phyloP scores from a whole-genome alignment of 495 filamentous ascomycete species.

The Aspergillus diversus region DNA sequence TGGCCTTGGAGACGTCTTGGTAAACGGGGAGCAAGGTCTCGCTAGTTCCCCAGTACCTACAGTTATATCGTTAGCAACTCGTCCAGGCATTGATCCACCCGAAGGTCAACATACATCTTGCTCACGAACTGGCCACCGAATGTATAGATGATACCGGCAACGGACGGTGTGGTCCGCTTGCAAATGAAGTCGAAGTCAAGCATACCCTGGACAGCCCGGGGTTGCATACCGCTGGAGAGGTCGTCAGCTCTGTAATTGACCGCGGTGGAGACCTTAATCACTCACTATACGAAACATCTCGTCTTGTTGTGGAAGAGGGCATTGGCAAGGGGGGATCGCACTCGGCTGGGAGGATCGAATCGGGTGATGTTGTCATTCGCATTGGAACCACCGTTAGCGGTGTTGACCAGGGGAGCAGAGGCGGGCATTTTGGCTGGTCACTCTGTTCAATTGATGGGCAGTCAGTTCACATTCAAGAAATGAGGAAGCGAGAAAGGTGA shows the following conservation, averaged over 20 bases:
- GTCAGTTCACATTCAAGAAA: neutral
- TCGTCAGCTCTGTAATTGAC: constrained; percentile 23
- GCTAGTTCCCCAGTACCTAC: constrained; percentile 96
- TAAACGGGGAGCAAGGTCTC: constrained; percentile 99
- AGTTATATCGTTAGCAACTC: constrained; percentile 5
- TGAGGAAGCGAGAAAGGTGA: constrained; percentile 6
- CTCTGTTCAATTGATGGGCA: constrained; percentile 21
- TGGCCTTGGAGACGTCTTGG: constrained; percentile 90
- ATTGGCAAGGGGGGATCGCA: constrained; percentile 83
- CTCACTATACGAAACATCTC: constrained; percentile 98
- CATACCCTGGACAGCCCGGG: constrained; percentile 98
- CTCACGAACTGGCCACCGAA: constrained; percentile 99
- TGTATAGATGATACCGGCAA: constrained; percentile 99
- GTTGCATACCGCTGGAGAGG: constrained; percentile 80
- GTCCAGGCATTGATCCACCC: neutral
- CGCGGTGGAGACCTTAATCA: constrained; percentile 10
- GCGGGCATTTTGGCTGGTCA: constrained; percentile 49
- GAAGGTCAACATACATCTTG: constrained; percentile 75
- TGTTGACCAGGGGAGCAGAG: constrained; percentile 44
- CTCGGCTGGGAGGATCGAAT: constrained; percentile 90
- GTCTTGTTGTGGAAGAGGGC: constrained; percentile 98
- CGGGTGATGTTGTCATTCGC: constrained; percentile 99
- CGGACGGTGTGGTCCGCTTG: constrained; percentile 94
- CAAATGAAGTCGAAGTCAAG: constrained; percentile 99
- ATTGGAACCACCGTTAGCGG: constrained; percentile 52